phyloP scores from a whole-genome alignment of 139 green algal genomes.

The Nannochloris sp. region DNA sequence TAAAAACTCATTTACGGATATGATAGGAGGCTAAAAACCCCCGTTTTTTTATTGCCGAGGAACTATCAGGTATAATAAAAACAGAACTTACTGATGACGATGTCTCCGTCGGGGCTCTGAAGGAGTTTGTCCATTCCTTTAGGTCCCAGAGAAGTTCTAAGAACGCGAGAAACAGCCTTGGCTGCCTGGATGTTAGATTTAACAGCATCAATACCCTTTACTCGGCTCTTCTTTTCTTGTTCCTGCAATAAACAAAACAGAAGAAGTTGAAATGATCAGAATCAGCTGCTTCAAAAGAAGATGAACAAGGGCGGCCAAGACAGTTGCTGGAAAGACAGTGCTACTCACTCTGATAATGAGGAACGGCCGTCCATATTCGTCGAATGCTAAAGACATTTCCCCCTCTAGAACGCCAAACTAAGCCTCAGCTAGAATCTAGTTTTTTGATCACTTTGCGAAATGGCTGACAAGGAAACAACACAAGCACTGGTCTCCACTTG shows the following conservation, averaged over 20 bases:
- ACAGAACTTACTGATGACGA: conserved; percentile 89
- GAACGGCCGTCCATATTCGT: conserved; percentile 95
- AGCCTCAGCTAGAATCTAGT: too few species aligned
- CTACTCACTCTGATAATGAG: conserved; percentile 85
- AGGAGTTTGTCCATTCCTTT: conserved; percentile 99
- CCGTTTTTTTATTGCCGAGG: background rate
- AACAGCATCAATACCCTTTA: conserved; percentile 89
- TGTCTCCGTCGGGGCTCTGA: conserved; percentile 91
- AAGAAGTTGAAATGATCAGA: too few species aligned
- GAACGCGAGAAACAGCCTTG: conserved; percentile 82
- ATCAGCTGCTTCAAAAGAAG: too few species aligned
- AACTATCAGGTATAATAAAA: too few species aligned
- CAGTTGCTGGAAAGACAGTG: too few species aligned
- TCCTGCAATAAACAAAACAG: conserved; percentile 52
- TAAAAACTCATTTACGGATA: background rate
- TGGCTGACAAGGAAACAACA: too few species aligned
- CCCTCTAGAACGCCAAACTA: background rate
- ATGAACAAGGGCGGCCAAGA: too few species aligned
- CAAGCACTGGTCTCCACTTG: too few species aligned
- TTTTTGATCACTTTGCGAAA: too few species aligned
- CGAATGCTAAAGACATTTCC: conserved; percentile 89
- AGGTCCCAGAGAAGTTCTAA: conserved; percentile 75
- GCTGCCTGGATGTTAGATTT: conserved; percentile 95
- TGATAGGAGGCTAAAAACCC: background rate
- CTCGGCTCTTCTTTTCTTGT: conserved; percentile 78